phyloP scores from a whole-genome alignment of 148 eudicot genomes.

The Linanthus parryae region DNA sequence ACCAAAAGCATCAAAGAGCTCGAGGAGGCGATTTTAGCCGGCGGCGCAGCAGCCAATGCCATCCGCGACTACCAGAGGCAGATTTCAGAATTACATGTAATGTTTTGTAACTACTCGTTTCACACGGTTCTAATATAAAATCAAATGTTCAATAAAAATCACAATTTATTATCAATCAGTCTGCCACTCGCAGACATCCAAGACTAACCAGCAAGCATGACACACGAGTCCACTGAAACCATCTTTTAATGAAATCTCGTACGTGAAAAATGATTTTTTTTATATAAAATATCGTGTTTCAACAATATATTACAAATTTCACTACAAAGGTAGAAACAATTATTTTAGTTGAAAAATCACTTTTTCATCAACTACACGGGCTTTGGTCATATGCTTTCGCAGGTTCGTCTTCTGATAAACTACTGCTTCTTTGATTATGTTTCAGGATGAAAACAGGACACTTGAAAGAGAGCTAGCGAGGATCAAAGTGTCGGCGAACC shows the following conservation, averaged over 20 bases:
- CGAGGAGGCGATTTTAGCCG: conserved; percentile 85
- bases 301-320: too few relatives aligned
- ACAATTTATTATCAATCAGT: too few relatives aligned
- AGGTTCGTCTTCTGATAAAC: not conserved
- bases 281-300: too few relatives aligned
- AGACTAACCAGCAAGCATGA: too few relatives aligned
- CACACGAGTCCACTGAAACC: too few relatives aligned
- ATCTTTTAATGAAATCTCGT: too few relatives aligned
- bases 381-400: too few relatives aligned
- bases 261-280: too few relatives aligned
- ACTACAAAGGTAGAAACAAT: too few relatives aligned
- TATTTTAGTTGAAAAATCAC: too few relatives aligned
- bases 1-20: conserved; percentile 69
- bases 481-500: conserved; percentile 76
- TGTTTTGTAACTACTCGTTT: not conserved
- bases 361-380: too few relatives aligned
- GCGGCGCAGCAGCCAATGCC: conserved; percentile 78
- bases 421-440: conserved; percentile 6
- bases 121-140: not conserved
- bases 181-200: too few relatives aligned
- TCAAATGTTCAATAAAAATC: not conserved
- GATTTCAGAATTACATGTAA: conserved; percentile 66
- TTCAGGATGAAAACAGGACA: conserved; percentile 79
- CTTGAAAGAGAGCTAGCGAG: conserved; percentile 93
- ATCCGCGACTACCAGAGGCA: conserved; percentile 66